Conservation (phyloP, 2,329 filamentous ascomycete genomes). For the Metarhizium anisopliae region DNA sequence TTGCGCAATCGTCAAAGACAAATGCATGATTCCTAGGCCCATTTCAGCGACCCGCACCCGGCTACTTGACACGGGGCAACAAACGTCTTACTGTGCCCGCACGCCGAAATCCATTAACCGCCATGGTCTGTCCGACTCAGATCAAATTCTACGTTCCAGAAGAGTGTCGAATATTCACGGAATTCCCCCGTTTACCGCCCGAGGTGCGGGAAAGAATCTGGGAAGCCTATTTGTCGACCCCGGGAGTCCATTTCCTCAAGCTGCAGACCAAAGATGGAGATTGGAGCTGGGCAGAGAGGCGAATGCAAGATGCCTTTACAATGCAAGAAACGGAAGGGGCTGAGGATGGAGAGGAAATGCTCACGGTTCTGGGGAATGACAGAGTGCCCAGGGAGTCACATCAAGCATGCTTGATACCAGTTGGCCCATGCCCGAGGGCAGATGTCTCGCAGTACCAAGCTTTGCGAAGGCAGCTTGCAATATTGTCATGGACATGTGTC, state of each 20-base stretch:
- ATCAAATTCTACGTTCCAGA: slow-evolving; percentile 24
- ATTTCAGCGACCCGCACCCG: neutral
- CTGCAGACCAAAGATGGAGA: slow-evolving; percentile 13
- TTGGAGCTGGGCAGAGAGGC: slow-evolving; percentile 14
- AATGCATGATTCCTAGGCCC: neutral
- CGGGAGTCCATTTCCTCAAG: slow-evolving; percentile 27
- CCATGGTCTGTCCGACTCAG: neutral
- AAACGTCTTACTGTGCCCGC: neutral
- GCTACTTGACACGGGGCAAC: neutral
- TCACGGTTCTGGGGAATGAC: slow-evolving; percentile 16
- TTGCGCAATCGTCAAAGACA: neutral
- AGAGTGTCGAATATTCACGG: slow-evolving; percentile 20
- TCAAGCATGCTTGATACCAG: slow-evolving; percentile 15
- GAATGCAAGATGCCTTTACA: neutral
- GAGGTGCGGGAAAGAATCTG: slow-evolving; percentile 28
- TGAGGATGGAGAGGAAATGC: slow-evolving; percentile 13
- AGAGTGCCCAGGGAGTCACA: slow-evolving; percentile 10
- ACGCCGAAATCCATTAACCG: neutral
- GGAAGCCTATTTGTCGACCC: slow-evolving; percentile 19
- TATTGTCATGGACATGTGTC: slow-evolving; percentile 17
- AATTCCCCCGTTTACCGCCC: slow-evolving; percentile 22
- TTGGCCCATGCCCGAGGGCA: slow-evolving; percentile 10
- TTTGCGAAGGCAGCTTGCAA: slow-evolving; percentile 18
- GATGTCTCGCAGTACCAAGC: slow-evolving; percentile 24
- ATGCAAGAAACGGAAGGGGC: slow-evolving; percentile 4